Conservation (phyloP, 306 rosid species). For the Bauhinia variegata region DNA sequence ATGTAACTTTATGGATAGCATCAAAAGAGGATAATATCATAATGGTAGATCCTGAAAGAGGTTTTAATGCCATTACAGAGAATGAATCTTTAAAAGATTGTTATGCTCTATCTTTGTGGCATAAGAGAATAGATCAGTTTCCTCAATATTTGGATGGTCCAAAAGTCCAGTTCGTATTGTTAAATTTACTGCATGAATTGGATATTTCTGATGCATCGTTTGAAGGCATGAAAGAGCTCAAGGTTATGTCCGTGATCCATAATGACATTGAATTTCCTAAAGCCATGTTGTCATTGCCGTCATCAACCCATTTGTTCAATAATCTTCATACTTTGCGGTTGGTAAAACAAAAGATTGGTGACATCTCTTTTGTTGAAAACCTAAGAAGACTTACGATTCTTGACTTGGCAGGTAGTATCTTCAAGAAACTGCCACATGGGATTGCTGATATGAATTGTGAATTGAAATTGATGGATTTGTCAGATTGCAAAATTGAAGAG, state of each 20-base stretch:
- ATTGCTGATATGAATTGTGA: neutral
- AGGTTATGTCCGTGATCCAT: too few relatives aligned
- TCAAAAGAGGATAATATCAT: neutral
- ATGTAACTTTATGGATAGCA: neutral
- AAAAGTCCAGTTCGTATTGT: neutral
- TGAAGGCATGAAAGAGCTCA: neutral
- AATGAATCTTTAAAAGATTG: neutral
- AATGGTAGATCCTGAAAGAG: neutral
- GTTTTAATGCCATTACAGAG: too few relatives aligned
- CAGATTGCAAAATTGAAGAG: too few relatives aligned
- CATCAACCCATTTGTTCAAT: neutral
- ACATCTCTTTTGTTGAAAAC: neutral
- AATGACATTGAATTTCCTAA: too few relatives aligned
- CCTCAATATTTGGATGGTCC: neutral
- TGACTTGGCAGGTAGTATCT: neutral
- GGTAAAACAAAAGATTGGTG: fast-evolving
- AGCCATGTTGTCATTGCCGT: too few relatives aligned
- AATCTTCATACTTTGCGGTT: neutral
- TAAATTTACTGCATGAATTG: neutral
- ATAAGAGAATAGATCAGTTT: neutral
- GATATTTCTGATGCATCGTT: neutral
- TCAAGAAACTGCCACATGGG: neutral
- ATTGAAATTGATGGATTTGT: too few relatives aligned
- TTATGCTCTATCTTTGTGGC: neutral
- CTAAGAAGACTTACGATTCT: neutral